Evolutionary conservation across 176 grass and related monocot genomes (phyloP).

Genomic region (Hordeum vulgare): MorexV3_pseudomolecules_assembly NC_058519.1:646077005-646077504

Average conservation of each 20-base stretch:
- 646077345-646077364: not conserved
- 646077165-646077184: not conserved
- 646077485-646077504: not conserved
- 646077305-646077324: conserved; percentile 12
- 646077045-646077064: not conserved
- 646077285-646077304: not conserved
- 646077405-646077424: no score
- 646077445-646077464: no score
- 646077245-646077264: not conserved
- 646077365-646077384: no score
- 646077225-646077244: no score
- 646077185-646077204: not conserved
- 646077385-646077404: no score
- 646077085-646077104: not conserved
- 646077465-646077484: no score
- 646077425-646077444: no score
- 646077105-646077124: not conserved
- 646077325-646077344: not conserved
- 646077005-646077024: not conserved
- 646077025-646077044: not conserved
- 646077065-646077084: not conserved
- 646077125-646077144: not conserved
- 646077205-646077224: not conserved
- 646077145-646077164: conserved; percentile 6
- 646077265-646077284: conserved; percentile 11